Evolutionary conservation across 495 filamentous ascomycete species (phyloP).

Genomic region (Pyrenopolyporus hunteri): DNA sequence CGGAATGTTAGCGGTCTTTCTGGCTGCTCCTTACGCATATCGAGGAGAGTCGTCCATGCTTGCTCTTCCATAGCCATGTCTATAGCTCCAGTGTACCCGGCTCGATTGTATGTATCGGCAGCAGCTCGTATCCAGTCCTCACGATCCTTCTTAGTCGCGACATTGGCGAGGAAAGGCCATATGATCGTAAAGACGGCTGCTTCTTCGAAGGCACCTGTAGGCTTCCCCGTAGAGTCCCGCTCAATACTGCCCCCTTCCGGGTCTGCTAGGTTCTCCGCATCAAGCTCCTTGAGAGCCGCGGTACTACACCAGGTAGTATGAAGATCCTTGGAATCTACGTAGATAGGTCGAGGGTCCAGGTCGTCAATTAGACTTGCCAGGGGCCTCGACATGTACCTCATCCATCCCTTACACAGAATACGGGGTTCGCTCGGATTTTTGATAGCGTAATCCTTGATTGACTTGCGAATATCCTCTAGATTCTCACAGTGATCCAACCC

Average conservation of each 20-base stretch:
- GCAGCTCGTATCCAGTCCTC: slow-evolving; percentile 55
- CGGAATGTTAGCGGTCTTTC: slow-evolving; percentile 51
- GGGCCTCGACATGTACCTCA: slow-evolving; percentile 63
- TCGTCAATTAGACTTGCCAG: slow-evolving; percentile 62
- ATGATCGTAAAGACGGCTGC: slow-evolving; percentile 61
- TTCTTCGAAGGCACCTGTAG: slow-evolving; percentile 63
- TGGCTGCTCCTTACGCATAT: slow-evolving; percentile 47
- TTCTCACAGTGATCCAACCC: slow-evolving; percentile 59
- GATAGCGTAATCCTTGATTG: slow-evolving; percentile 57
- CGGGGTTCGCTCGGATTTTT: slow-evolving; percentile 56
- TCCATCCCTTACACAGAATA: slow-evolving; percentile 65
- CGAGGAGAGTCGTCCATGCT: slow-evolving; percentile 61
- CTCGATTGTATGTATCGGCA: slow-evolving; percentile 56
- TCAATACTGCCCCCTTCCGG: slow-evolving; percentile 63
- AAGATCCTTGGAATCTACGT: slow-evolving; percentile 66
- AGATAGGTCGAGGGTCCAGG: slow-evolving; percentile 63
- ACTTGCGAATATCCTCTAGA: slow-evolving; percentile 57
- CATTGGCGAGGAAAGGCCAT: slow-evolving; percentile 61
- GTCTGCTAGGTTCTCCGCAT: slow-evolving; percentile 52
- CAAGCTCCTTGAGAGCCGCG: slow-evolving; percentile 59
- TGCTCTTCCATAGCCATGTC: slow-evolving; percentile 75
- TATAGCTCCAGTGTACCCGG: slow-evolving; percentile 67
- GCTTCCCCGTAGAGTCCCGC: slow-evolving; percentile 56
- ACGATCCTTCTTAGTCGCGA: slow-evolving; percentile 58
- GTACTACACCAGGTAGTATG: slow-evolving; percentile 69